phyloP scores from a whole-genome alignment of 345 rosid species.

The Euphorbia tirucalli region DNA sequence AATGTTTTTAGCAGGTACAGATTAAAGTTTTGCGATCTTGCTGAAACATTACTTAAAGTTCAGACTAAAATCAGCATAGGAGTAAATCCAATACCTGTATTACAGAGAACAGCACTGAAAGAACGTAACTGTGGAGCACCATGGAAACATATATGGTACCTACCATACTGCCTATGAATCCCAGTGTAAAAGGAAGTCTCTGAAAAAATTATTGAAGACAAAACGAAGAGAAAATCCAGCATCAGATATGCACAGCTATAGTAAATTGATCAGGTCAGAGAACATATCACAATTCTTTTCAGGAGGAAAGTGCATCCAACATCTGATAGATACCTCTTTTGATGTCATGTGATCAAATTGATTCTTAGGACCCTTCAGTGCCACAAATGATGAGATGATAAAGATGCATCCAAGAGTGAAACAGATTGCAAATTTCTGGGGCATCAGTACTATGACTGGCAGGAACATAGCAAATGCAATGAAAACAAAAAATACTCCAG shows the following conservation, averaged over 20 bases:
- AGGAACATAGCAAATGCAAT: constrained; percentile 88
- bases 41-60: background rate
- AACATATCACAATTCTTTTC: background rate
- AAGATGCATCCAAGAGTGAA: constrained; percentile 87
- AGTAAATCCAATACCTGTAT: constrained; percentile 56
- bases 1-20: background rate
- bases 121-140: constrained; percentile 93
- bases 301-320: background rate
- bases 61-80: background rate
- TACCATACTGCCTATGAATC: constrained; percentile 80
- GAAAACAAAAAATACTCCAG: constrained; percentile 81
- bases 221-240: background rate
- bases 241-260: background rate
- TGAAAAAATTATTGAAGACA: constrained; percentile 31
- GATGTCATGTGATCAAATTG: constrained; percentile 84
- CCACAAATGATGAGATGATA: constrained; percentile 82
- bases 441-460: constrained; percentile 85
- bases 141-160: constrained; percentile 91
- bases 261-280: background rate
- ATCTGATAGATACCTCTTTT: constrained; percentile 54
- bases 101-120: constrained; percentile 87
- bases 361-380: constrained; percentile 79
- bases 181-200: constrained; percentile 90
- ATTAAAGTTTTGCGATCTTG: background rate
- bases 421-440: constrained; percentile 94